Evolutionary conservation across 805 yeast species (phyloP).

Genomic region (Yarrowia porcina): DNA sequence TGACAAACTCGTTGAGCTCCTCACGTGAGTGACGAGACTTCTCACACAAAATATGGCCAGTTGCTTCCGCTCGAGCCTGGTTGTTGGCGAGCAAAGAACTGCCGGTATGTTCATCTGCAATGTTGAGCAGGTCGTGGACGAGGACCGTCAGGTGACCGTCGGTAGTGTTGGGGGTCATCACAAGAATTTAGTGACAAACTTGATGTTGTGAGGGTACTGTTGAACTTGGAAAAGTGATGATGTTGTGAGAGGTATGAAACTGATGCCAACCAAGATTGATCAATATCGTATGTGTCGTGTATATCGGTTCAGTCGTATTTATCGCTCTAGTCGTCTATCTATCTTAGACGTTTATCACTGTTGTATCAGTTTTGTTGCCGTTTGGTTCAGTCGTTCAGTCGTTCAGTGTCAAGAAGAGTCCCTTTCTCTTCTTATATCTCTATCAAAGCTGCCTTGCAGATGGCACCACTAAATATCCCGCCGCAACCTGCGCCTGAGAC

Average conservation of each 20-base stretch:
- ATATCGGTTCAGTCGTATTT: too few species aligned
- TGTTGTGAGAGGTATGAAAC: too few species aligned
- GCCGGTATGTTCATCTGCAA: constrained; percentile 3
- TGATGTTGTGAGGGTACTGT: neutral
- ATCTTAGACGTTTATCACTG: too few species aligned
- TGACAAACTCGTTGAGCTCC: constrained; percentile 19
- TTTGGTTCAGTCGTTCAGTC: too few species aligned
- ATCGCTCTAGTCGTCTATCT: too few species aligned
- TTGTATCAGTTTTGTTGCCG: too few species aligned
- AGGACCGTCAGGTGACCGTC: neutral
- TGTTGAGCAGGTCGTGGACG: constrained; percentile 12
- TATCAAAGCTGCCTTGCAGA: constrained; percentile 14
- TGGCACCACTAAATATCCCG: neutral
- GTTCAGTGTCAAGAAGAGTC: too few species aligned
- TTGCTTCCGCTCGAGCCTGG: neutral
- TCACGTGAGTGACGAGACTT: constrained; percentile 3
- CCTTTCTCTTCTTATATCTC: neutral
- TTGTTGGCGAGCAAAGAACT: neutral
- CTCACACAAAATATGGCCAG: neutral
- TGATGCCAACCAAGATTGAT: too few species aligned
- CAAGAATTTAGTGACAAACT: neutral
- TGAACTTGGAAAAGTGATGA: too few species aligned
- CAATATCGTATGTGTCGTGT: too few species aligned
- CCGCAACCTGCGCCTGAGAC: neutral
- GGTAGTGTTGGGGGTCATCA: neutral